These are phyloP conservation scores for Emergomyces africanus DNA, from an alignment of 2,329 filamentous ascomycete genomes.

Conservation along the genomic window DNA sequence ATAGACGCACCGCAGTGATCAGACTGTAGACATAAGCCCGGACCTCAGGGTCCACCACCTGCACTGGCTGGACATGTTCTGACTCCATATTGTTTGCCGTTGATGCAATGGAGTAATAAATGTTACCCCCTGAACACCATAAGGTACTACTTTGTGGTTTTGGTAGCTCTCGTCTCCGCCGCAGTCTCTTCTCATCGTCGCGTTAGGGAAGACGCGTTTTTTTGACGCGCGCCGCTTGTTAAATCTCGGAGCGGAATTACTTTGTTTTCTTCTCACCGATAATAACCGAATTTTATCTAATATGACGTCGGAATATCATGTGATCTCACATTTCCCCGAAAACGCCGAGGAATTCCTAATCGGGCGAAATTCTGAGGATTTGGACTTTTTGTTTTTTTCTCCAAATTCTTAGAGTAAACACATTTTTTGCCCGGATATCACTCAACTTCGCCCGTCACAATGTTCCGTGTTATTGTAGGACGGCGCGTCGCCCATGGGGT, in stretches of 20 bases:
- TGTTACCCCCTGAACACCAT: not conserved
- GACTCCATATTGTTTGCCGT: conserved; percentile 26
- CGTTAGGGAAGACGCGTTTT: conserved; percentile 18
- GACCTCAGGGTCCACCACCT: conserved; percentile 76
- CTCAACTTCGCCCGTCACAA: conserved; percentile 5
- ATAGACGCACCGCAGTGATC: conserved; percentile 68
- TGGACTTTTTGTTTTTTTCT: not conserved
- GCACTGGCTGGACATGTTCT: conserved; percentile 27
- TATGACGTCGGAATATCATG: not conserved
- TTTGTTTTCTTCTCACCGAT: not conserved
- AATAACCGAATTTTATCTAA: not conserved
- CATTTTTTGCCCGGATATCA: not conserved
- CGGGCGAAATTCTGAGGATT: not conserved
- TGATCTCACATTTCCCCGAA: not conserved
- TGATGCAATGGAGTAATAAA: conserved; percentile 1
- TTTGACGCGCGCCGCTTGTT: conserved; percentile 12
- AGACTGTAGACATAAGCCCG: conserved; percentile 88
- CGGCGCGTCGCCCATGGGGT: conserved; percentile 18
- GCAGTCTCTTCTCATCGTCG: conserved; percentile 2
- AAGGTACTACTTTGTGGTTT: not conserved
- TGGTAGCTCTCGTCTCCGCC: not conserved
- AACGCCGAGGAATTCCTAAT: not conserved
- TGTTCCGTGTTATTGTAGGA: conserved; percentile 27
- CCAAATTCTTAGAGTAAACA: not conserved
- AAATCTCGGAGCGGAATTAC: not conserved